These are phyloP conservation scores for Proliferodiscus dingleyae DNA, from an alignment of 2,329 filamentous ascomycete genomes.

Conservation along the genomic window DNA sequence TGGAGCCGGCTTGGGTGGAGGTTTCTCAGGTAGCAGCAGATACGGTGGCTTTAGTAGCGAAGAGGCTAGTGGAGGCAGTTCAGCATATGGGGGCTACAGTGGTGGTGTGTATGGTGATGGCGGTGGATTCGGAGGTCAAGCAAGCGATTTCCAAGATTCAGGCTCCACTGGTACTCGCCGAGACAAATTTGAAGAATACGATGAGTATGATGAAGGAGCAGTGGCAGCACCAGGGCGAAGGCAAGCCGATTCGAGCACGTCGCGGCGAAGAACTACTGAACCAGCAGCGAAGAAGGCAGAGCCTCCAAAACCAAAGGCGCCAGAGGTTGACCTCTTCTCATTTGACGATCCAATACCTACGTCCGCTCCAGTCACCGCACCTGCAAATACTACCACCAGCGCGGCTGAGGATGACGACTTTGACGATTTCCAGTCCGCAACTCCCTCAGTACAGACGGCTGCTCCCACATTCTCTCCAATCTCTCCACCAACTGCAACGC, in stretches of 20 bases:
- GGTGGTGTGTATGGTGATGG: constrained; percentile 90
- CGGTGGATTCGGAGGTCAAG: constrained; percentile 81
- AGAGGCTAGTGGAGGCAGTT: constrained; percentile 56
- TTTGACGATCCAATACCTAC: constrained; percentile 71
- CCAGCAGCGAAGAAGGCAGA: constrained; percentile 58
- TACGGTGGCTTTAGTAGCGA: constrained; percentile 94
- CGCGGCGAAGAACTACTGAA: constrained; percentile 39
- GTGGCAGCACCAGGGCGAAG: constrained; percentile 42
- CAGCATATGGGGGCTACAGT: constrained; percentile 59
- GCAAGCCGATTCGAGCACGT: constrained; percentile 25
- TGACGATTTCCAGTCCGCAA: constrained; percentile 92
- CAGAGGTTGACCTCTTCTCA: constrained; percentile 88
- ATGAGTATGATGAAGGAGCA: constrained; percentile 83
- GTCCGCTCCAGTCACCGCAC: constrained; percentile 38
- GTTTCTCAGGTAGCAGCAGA: constrained; percentile 44
- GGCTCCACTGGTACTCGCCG: constrained; percentile 40
- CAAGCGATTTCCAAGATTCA: constrained; percentile 64
- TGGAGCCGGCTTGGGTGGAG: constrained; percentile 56
- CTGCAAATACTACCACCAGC: constrained; percentile 36
- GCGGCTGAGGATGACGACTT: constrained; percentile 84
- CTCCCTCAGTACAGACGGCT: constrained; percentile 46
- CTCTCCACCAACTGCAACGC: constrained; percentile 45
- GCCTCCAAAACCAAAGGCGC: constrained; percentile 74
- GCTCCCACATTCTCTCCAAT: constrained; percentile 36
- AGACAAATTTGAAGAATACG: constrained; percentile 92